Evolutionary conservation across 2,329 filamentous ascomycete genomes (phyloP).

Genomic region (Botrytis cinerea): DNA sequence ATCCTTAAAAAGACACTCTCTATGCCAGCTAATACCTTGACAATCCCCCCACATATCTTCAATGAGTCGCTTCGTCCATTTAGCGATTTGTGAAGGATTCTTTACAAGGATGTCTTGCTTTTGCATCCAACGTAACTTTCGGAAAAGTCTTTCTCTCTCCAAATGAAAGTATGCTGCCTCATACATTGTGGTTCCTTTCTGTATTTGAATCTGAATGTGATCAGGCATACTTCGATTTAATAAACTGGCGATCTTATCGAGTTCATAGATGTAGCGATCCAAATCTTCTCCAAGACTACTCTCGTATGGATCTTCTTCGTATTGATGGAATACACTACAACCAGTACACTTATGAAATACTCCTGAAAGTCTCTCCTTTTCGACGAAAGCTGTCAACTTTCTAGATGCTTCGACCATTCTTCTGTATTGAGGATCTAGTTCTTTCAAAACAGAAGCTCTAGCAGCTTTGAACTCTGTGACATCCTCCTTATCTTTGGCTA

Average conservation of each 20-base stretch:
- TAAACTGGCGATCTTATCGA: conserved; percentile 16
- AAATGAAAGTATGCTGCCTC: conserved; percentile 6
- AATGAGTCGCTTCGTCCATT: conserved; percentile 17
- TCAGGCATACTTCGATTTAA: conserved; percentile 19
- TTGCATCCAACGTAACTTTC: conserved; percentile 22
- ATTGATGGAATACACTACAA: conserved; percentile 17
- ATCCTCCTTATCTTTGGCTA: conserved; percentile 17
- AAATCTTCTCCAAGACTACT: conserved; percentile 1
- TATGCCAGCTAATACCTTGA: neutral
- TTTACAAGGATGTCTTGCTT: conserved; percentile 1
- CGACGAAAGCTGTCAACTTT: conserved; percentile 18
- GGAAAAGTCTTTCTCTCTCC: conserved; percentile 11
- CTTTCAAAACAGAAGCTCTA: conserved; percentile 9
- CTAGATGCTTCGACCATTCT: conserved; percentile 18
- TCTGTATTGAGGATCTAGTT: conserved; percentile 24
- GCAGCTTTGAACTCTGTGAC: conserved; percentile 18
- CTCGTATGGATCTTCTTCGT: conserved; percentile 16
- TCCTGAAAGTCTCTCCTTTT: conserved; percentile 5
- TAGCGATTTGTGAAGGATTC: conserved; percentile 5
- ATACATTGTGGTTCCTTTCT: conserved; percentile 21
- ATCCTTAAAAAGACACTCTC: neutral
- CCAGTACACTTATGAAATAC: conserved; percentile 17
- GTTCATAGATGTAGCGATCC: conserved; percentile 24
- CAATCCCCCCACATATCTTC: conserved; percentile 21
- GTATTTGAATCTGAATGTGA: conserved; percentile 4